Base-by-base conservation (phyloP, 768 basidiomycete species). In the Mycena indigotica region DNA sequence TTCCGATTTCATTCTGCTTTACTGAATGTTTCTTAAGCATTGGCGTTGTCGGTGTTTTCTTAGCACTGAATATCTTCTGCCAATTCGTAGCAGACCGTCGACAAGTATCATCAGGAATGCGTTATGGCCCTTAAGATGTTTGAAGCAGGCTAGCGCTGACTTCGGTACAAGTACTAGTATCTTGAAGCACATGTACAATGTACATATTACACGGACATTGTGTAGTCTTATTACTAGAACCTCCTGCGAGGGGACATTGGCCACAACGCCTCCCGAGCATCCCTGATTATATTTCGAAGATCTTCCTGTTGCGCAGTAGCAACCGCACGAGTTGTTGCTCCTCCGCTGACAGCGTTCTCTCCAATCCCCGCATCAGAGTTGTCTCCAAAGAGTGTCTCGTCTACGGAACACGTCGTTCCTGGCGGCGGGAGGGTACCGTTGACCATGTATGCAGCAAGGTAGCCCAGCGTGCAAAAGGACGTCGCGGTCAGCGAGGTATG, bases 351-450 rank as follows among this genome's bases (percentile, higher is more conserved):
- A 35, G 8, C 32, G 32, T 35, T 35, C 17, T 35, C 32, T 8
- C 32, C 32, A 8, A 17, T 17, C 8, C 17, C 32, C 5, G 49
- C 41, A 44, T 29, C 46, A 19, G 50, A 5, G 12, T 48, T 24
- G 24, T 49, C 6, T 23, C 46, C 46, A 46, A 67, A 67, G 17
- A 65, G 30, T 15, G 44, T 41, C 8, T 44, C 52, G 13, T 67
- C 61, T 25, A 59, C 53, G 13, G 66, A 50, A 53, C 69, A 70
- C 19, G 66, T 55, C 10, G 68, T 70, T 23, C 60, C 66, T 21
- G 61, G 57, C 32, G 53, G 41, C 15, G 69, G 69, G 4, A 70
- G 58, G 8, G 52, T 64, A 41, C 69, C 68, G 19, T 69, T 57
- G 25, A 24, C 24, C 41, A 70, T 66, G 44, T 69, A 70, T n/a